phyloP scores from a whole-genome alignment of 2,329 filamentous ascomycete genomes.

The Falciphora oryzae region DNA sequence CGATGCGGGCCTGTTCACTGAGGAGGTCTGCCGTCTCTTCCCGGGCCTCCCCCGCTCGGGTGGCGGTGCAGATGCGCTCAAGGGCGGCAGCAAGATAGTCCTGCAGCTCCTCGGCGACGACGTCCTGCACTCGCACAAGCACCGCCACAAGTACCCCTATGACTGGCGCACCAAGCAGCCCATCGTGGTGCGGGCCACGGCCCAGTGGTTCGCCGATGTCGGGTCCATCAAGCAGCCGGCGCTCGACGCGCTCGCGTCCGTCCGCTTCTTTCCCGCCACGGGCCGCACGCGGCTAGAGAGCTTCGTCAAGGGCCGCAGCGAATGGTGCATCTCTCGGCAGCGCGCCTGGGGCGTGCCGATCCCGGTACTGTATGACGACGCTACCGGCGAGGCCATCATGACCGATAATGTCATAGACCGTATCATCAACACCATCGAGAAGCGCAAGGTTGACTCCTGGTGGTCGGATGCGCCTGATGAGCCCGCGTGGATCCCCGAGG shows the following conservation, averaged over 20 bases:
- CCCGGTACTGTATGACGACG: constrained; percentile 76
- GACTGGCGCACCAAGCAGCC: constrained; percentile 96
- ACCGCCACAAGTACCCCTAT: constrained; percentile 92
- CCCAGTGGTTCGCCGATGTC: constrained; percentile 97
- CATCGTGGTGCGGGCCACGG: constrained; percentile 84
- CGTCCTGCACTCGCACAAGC: constrained; percentile 64
- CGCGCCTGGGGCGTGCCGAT: constrained; percentile 96
- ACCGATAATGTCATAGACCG: constrained; percentile 74
- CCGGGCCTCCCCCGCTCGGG: constrained; percentile 63
- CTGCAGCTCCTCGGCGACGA: constrained; percentile 60
- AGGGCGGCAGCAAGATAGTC: constrained; percentile 63
- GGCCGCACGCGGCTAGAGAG: constrained; percentile 72
- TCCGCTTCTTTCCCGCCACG: constrained; percentile 71
- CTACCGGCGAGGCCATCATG: constrained; percentile 72
- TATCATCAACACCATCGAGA: constrained; percentile 71
- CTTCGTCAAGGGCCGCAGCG: constrained; percentile 80
- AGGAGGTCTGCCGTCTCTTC: constrained; percentile 34
- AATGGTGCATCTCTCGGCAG: constrained; percentile 98
- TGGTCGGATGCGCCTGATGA: constrained; percentile 80
- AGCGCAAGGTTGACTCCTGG: constrained; percentile 86
- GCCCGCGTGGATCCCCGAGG: constrained; percentile 65
- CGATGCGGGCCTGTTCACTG: constrained; percentile 73
- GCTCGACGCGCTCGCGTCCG: constrained; percentile 60
- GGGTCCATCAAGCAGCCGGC: constrained; percentile 72
- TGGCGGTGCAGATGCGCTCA: constrained; percentile 33